Evolutionary conservation across 2,329 filamentous ascomycete species (phyloP).

Genomic region (Periconia macrospinosa): DNA sequence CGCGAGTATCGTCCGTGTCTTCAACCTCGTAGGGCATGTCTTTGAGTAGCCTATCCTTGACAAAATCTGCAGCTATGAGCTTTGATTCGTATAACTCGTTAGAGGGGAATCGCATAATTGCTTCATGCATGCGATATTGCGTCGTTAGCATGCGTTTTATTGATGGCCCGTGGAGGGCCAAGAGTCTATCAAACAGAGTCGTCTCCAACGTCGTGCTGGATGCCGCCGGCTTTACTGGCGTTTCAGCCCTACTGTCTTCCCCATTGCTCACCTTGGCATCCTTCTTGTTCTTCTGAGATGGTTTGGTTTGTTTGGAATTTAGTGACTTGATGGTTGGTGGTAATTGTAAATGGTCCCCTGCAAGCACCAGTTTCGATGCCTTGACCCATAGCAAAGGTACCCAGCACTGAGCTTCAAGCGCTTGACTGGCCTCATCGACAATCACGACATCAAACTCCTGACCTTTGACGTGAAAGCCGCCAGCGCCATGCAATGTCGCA

Average conservation of each 20-base stretch:
- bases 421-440: constrained; percentile 95
- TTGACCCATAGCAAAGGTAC: constrained; percentile 75
- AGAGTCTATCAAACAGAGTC: constrained; percentile 89
- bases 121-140: constrained; percentile 97
- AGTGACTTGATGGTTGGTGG: constrained; percentile 91
- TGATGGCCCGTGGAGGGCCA: constrained; percentile 74
- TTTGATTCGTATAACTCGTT: constrained; percentile 82
- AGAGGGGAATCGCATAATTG: constrained; percentile 93
- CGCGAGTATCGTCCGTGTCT: constrained; percentile 81
- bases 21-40: constrained; percentile 73
- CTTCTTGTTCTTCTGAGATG: constrained; percentile 34
- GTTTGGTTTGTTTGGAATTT: constrained; percentile 45
- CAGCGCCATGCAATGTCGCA: constrained; percentile 88
- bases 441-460: constrained; percentile 91
- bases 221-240: constrained; percentile 24
- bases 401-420: constrained; percentile 96
- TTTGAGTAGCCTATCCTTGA: constrained; percentile 73
- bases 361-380: constrained; percentile 80
- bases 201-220: constrained; percentile 68
- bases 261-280: constrained; percentile 47
- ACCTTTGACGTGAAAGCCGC: constrained; percentile 77
- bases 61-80: constrained; percentile 77
- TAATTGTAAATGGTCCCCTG: constrained; percentile 91
- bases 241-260: constrained; percentile 17
- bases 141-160: constrained; percentile 96